phyloP scores from a whole-genome alignment of 768 basidiomycete species.

The Mycena belliarum region DNA sequence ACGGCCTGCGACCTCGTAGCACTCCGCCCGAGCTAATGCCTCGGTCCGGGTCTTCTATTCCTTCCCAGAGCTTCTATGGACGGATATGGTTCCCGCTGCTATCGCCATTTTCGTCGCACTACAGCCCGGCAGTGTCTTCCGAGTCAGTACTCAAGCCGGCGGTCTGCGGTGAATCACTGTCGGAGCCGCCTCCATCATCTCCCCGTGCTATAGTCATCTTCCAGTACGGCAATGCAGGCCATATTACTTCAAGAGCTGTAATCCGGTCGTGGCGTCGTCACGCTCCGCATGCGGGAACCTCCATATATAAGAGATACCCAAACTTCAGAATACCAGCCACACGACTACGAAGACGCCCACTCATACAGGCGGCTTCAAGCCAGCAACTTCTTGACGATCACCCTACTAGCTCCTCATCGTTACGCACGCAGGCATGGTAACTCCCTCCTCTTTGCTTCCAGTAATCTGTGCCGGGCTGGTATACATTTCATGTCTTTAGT shows the following conservation, averaged over 20 bases:
- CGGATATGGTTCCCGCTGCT: not conserved
- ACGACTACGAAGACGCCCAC: not conserved
- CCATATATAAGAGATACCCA: not conserved
- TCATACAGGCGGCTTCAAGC: not conserved
- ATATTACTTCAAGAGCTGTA: slow-evolving; percentile 9
- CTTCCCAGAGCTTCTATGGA: not conserved
- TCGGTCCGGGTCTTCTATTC: slow-evolving; percentile 1
- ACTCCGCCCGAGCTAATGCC: slow-evolving; percentile 1
- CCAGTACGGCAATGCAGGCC: slow-evolving; percentile 13
- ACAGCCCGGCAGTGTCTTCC: slow-evolving; percentile 2
- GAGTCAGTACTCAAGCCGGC: slow-evolving; percentile 1
- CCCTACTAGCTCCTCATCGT: not conserved
- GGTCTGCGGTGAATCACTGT: not conserved
- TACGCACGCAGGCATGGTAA: not conserved
- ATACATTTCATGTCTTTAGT: not conserved
- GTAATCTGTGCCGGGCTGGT: slow-evolving; percentile 2
- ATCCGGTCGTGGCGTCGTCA: no score
- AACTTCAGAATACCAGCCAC: not conserved
- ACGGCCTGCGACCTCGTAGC: not conserved
- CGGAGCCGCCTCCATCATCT: slow-evolving; percentile 12
- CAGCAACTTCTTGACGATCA: not conserved
- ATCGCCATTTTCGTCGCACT: not conserved
- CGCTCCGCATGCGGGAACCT: not conserved
- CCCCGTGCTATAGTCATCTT: slow-evolving; percentile 5
- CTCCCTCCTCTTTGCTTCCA: not conserved